Base-by-base conservation (phyloP, 805 yeast genomes). In the Metschnikowia koreensis region DNA sequence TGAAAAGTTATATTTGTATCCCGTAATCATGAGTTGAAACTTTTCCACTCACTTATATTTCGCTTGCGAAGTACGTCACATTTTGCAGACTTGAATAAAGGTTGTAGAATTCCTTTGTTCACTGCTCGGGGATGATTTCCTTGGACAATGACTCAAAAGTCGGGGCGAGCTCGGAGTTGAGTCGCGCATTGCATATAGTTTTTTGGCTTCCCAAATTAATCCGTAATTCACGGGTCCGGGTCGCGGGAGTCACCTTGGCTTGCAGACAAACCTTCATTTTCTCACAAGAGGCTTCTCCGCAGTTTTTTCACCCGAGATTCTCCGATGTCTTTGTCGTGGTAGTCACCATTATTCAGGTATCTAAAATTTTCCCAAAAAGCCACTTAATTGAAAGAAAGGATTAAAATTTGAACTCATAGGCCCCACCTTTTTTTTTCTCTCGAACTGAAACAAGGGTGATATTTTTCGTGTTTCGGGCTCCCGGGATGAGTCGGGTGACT, bases 121-220 rank as follows among this genome's bases (percentile, higher is more conserved):
- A 6, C 10, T 31, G 41, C 48, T 44, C 48, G 52, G 34, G 38
- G 46, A 49, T 11, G 46, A 36, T n/a, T 50, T n/a, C 53, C 47
- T 15, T 27, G 38, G 11, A 27, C 16, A 41, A 45, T 51, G 59
- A 47, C 50, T 53, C 58, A 53, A 47, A 36, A 22, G 16, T 53
- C 57, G 57, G 55, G 47, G 59, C 59, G 56, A 53, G 46, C 38
- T 55, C 55, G 54, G 58, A 50, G 54, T 58, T 58, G 58, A 56
- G 60, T 54, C 61, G 52, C 49, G 52, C 40, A 27, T 52, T 42
- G 58, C 48, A 50, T 28, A 46, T 37, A 27, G 53, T 42, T 31
- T 31, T 17, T 17, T 22, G 29, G 36, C 43, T 40, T 33, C 39
- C 44, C 51, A 29, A 37, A 34, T 41, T 48, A 31, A 52, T 48